Conservation (phyloP, 257 asterid genomes). For the Sherardia arvensis region DNA sequence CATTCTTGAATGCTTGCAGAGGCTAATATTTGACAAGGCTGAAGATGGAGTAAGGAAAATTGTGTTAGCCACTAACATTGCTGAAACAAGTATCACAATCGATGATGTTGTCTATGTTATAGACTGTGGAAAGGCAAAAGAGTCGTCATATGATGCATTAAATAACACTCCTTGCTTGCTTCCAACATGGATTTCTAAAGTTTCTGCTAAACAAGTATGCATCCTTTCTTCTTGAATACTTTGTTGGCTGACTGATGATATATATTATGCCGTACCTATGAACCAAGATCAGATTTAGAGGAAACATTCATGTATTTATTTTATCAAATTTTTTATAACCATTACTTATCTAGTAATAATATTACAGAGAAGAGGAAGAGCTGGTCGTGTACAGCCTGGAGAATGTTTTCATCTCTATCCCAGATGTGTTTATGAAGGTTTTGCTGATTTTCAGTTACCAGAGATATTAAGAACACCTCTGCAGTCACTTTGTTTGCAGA, state of each 20-base stretch:
- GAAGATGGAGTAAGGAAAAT: constrained; percentile 78
- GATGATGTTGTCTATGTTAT: constrained; percentile 77
- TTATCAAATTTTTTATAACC: not conserved
- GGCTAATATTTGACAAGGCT: constrained; percentile 70
- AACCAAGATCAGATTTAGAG: not conserved
- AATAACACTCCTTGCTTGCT: constrained; percentile 96
- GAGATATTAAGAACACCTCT: constrained; percentile 93
- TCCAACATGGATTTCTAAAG: constrained; percentile 95
- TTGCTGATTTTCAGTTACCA: constrained; percentile 81
- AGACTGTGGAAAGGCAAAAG: constrained; percentile 96
- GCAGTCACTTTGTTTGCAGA: constrained; percentile 93
- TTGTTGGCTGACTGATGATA: not conserved
- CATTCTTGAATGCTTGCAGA: constrained; percentile 44
- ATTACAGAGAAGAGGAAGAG: constrained; percentile 94
- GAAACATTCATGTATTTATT: not conserved
- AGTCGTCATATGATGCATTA: constrained; percentile 87
- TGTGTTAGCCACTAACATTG: constrained; percentile 85
- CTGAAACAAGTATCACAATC: constrained; percentile 95
- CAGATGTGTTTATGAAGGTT: constrained; percentile 68
- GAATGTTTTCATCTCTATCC: constrained; percentile 94
- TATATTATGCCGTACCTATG: not conserved
- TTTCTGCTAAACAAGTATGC: constrained; percentile 78
- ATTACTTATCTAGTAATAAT: constrained; percentile 1
- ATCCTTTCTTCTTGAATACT: constrained; percentile 7
- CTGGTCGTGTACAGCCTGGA: constrained; percentile 99